Base-by-base conservation (phyloP, 148 eudicot genomes). In the Rhododendron ovatum region DNA sequence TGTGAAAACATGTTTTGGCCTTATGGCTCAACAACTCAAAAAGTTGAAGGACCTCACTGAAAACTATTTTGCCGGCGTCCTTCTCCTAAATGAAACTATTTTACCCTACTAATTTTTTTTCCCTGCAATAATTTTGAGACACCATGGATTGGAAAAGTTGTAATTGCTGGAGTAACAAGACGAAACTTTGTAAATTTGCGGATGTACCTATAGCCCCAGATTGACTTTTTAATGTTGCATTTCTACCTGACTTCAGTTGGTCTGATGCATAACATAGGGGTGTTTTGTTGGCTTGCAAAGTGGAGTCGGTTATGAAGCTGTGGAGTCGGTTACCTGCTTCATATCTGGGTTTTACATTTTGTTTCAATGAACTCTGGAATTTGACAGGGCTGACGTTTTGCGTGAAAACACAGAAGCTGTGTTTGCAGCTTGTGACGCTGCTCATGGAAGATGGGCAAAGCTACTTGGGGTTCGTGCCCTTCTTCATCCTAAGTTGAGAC, bases 401-500 rank as follows among this genome's bases (percentile, higher is more conserved):
- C 92, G 98, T 90, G 99, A 98, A 92, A 98, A 98, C 88, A 91
- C 98, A 69, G 99, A 98, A 88, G 98, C 98, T 85, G 96, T 98
- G 75, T 95, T 95, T 94, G 98, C 99, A 61, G 98, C 95, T 82
- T 98, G 99, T 90, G 99, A 98, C 88, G 94, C 96, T 85, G 98
- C 98, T 85, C 98, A 98, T 93, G 98, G 95, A 89, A 95, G 98
- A 88, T 98, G 99, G 98, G 99, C 99, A 82, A 98, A 95, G 90
- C 95, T 98, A 63, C 95, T 98, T 90, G 98, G 98, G 63, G 98
- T 98, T 30, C 99, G 99, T 86, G 97, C 98, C 87, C 90, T 90
- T 87, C 95, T 98, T 89, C 99, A 98, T 86, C 96, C 98, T 51
- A 95, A 91, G 87, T 88, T 98, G 89, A 94, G 93, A 87, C 89